Conservation (phyloP, 2,329 filamentous ascomycete species). For the Penicillium sp. region DNA sequence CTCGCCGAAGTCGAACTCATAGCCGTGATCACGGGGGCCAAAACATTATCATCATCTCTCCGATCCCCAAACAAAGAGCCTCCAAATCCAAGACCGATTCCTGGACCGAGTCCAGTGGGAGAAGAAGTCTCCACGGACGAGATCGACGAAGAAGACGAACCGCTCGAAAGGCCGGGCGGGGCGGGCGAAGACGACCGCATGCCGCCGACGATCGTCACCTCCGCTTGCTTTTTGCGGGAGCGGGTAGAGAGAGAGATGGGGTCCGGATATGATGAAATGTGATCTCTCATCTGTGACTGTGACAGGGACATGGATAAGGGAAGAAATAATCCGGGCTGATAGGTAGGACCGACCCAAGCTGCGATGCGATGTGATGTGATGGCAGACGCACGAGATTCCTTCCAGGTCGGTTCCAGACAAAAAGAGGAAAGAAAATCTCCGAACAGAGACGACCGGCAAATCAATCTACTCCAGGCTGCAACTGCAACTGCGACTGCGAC, state of each 20-base stretch:
- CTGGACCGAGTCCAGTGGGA: constrained; percentile 17
- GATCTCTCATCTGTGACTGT: constrained; percentile 1
- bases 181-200: constrained; percentile 21
- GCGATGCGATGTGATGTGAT: neutral
- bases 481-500: neutral
- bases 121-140: constrained; percentile 31
- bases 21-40: constrained; percentile 9
- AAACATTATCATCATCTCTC: constrained; percentile 13
- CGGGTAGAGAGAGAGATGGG: neutral
- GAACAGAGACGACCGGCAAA: neutral
- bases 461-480: neutral
- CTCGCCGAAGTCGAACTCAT: neutral
- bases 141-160: constrained; percentile 29
- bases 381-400: neutral
- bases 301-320: neutral
- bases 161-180: constrained; percentile 34
- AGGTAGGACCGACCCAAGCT: neutral
- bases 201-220: constrained; percentile 8
- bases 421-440: neutral
- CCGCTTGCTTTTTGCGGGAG: constrained; percentile 10
- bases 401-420: neutral
- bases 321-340: neutral
- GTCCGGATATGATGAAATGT: neutral
- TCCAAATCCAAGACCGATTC: constrained; percentile 12
- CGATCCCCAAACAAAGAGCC: neutral